phyloP scores from a whole-genome alignment of 768 basidiomycete species.

The Agaricus subrufescens region DNA sequence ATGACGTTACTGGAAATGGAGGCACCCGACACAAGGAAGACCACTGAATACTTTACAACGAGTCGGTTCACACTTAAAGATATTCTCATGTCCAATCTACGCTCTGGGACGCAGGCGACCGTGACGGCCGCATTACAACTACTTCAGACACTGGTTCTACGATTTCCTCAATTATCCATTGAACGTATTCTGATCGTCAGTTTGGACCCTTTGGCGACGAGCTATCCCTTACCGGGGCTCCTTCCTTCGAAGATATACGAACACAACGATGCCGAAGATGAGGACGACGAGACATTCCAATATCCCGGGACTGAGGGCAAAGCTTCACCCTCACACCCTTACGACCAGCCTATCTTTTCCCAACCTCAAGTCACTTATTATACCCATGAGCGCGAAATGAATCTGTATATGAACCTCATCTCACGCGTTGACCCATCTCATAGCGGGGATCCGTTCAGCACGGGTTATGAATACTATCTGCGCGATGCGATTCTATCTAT shows the following conservation, averaged over 20 bases:
- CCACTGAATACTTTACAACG: slow-evolving; percentile 80
- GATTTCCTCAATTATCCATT: slow-evolving; percentile 60
- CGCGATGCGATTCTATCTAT: slow-evolving; percentile 68
- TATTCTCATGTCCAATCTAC: slow-evolving; percentile 73
- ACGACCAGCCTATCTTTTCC: slow-evolving; percentile 34
- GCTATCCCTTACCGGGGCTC: slow-evolving; percentile 59
- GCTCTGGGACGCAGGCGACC: slow-evolving; percentile 59
- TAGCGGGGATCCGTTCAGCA: slow-evolving; percentile 70
- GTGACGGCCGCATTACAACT: slow-evolving; percentile 78
- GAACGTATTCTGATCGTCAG: slow-evolving; percentile 70
- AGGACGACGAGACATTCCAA: slow-evolving; percentile 46
- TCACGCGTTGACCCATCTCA: slow-evolving; percentile 74
- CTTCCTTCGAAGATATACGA: slow-evolving; percentile 16
- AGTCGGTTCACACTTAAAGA: slow-evolving; percentile 92
- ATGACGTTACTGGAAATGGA: slow-evolving; percentile 89
- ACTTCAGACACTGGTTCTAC: slow-evolving; percentile 66
- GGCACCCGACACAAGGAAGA: slow-evolving; percentile 64
- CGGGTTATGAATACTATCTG: slow-evolving; percentile 81
- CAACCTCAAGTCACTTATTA: slow-evolving; percentile 72
- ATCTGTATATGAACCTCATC: slow-evolving; percentile 71
- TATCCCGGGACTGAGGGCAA: slow-evolving; percentile 36
- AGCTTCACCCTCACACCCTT: slow-evolving; percentile 5
- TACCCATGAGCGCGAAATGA: slow-evolving; percentile 84
- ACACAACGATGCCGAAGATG: slow-evolving; percentile 31
- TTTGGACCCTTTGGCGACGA: slow-evolving; percentile 68